These are phyloP conservation scores for Saccharomycopsis sp. DNA, from an alignment of 805 yeast species.

Conservation along the genomic window DNA sequence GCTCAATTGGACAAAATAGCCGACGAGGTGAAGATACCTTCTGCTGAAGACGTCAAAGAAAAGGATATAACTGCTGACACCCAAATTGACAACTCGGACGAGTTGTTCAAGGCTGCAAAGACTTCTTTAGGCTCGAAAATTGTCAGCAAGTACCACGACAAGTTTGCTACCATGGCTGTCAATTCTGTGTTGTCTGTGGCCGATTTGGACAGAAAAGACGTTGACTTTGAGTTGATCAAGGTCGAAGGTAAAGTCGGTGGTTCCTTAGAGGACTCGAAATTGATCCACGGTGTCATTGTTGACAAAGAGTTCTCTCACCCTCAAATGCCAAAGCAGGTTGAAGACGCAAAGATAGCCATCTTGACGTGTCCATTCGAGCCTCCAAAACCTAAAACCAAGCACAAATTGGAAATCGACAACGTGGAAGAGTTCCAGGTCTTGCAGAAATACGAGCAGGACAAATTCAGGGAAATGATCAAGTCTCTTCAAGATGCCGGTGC, in stretches of 20 bases:
- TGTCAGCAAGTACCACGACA: conserved; percentile 88
- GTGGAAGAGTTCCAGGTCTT: conserved; percentile 90
- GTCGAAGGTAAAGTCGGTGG: conserved; percentile 97
- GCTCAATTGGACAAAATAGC: conserved; percentile 67
- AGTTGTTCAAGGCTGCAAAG: conserved; percentile 83
- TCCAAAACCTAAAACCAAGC: conserved; percentile 98
- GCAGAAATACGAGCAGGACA: conserved; percentile 87
- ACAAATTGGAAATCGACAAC: conserved; percentile 89
- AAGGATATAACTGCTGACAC: conserved; percentile 29
- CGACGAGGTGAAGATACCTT: conserved; percentile 42
- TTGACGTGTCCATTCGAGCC: conserved; percentile 83
- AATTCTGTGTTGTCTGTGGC: conserved; percentile 92
- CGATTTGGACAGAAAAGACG: conserved; percentile 87
- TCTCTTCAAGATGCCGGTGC: conserved; percentile 87
- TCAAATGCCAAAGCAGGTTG: conserved; percentile 87
- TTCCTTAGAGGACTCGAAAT: conserved; percentile 75
- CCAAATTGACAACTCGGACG: conserved; percentile 30
- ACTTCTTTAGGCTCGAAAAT: conserved; percentile 94
- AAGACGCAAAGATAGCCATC: conserved; percentile 93
- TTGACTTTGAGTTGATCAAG: conserved; percentile 92
- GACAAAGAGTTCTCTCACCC: conserved; percentile 97
- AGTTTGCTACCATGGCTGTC: conserved; percentile 95
- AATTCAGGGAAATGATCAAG: conserved; percentile 85
- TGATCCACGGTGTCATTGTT: conserved; percentile 87
- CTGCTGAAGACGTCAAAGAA: conserved; percentile 39